These are phyloP conservation scores for Arachis stenosperma DNA, from an alignment of 306 rosid species.

Conservation along the genomic window DNA sequence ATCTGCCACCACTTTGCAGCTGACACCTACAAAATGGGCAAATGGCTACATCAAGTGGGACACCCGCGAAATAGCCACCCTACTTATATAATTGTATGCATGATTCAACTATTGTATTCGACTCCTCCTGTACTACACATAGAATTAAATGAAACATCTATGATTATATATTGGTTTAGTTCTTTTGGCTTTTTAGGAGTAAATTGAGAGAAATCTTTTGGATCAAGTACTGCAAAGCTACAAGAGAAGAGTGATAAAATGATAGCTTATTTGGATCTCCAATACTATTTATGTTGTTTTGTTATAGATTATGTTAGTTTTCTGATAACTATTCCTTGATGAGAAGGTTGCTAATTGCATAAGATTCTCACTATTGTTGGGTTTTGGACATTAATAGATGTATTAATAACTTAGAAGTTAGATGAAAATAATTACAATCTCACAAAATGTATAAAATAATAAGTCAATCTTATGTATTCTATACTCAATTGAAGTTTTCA, in stretches of 20 bases:
- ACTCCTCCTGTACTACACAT: too few species aligned
- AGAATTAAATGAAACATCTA: not conserved
- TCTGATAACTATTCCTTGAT: not conserved
- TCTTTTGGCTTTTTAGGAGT: constrained; percentile 13
- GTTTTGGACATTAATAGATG: not conserved
- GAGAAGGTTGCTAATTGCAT: not conserved
- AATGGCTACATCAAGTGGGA: too few species aligned
- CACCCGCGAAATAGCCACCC: too few species aligned
- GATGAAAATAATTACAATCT: not conserved
- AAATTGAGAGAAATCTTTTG: constrained; percentile 33
- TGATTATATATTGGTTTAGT: constrained; percentile 10
- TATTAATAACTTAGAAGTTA: constrained; percentile 2
- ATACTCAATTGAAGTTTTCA: not conserved
- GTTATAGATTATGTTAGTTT: constrained; percentile 24
- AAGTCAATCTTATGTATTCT: constrained; percentile 6
- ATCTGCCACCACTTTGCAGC: too few species aligned
- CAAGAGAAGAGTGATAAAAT: not conserved
- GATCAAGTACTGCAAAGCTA: constrained; percentile 31
- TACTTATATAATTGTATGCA: too few species aligned
- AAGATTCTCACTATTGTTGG: not conserved
- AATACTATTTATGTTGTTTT: not conserved
- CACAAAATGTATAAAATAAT: not conserved
- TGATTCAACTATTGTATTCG: too few species aligned
- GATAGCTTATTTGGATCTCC: not conserved
- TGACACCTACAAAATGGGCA: too few species aligned